These are phyloP conservation scores for Sugiyamaella qingdaonensis DNA, from an alignment of 805 yeast genomes.

Conservation along the genomic window DNA sequence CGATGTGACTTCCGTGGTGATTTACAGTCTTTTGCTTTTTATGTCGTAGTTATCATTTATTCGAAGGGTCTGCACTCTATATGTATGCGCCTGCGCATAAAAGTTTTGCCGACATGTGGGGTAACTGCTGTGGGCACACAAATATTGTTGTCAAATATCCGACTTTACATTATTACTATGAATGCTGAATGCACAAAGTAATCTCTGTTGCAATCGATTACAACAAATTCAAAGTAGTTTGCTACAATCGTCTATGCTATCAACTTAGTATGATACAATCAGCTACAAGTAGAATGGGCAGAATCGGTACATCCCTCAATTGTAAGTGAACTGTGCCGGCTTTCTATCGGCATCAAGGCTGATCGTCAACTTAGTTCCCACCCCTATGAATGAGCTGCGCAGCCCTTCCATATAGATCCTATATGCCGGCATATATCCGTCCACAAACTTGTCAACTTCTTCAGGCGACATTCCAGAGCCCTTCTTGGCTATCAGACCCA, in stretches of 20 bases:
- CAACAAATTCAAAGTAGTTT: background rate
- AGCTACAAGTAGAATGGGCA: no score
- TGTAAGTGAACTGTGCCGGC: background rate
- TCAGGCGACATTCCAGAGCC: slow-evolving; percentile 81
- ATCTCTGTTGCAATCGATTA: no score
- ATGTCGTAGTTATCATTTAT: no score
- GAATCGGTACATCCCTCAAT: background rate
- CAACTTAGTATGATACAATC: no score
- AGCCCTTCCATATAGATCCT: slow-evolving; percentile 44
- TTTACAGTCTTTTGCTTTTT: no score
- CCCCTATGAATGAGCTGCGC: background rate
- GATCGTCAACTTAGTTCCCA: background rate
- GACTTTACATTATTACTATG: no score
- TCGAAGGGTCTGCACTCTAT: no score
- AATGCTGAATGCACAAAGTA: no score
- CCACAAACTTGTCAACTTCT: slow-evolving; percentile 64
- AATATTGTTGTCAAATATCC: no score
- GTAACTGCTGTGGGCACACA: no score
- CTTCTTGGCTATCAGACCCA: slow-evolving; percentile 44
- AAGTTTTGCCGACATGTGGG: background rate
- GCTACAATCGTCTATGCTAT: no score
- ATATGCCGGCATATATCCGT: slow-evolving; percentile 85
- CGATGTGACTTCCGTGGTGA: no score
- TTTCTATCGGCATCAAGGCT: background rate
- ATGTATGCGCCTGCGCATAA: background rate